Evolutionary conservation across 225 moss, liverwort and hornwort species (phyloP), one percentile per base, ranked within the genome.

Genomic region (Neckera pumila): DNA sequence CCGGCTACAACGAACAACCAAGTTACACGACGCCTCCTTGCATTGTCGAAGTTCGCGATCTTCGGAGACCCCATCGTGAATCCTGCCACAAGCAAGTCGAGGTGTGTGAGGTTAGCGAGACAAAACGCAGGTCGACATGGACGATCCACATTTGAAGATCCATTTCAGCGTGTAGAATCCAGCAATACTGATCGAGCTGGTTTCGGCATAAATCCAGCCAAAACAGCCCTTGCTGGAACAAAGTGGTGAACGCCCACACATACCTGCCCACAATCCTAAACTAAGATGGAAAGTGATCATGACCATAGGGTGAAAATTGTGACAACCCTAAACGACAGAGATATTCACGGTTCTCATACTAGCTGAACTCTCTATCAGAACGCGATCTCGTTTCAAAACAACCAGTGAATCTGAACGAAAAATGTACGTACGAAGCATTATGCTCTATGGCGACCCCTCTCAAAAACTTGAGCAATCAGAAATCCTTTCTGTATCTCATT

Each of bases 51-150:
- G 84, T 65, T 70, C 31, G 88, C 65, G 54, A 91, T 66, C 87
- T 92, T 94, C 38, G 92, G 93, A 62, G 94, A 94, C 5, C 82
- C 92, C 93, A 94, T 92, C 75, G 58, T 79, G 36, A 76, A 73
- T 27, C 80, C 92, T 94, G 90, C 53, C 63, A 87, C 64, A 43
- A 62, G 28, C 57, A 74, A 51, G 31, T 34, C 51, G 23, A 21
- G 36, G 26, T 25, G 12, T 21, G 30, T 33, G n/a, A 81, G 9
- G 9, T 14, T 81, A 17, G 19, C 14, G 21, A 80, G 28, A 62
- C 17, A 40, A 38, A 81, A 81, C 23, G 31, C 69, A 62, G 78
- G n/a, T 84, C 51, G 16, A 49, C 45, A 28, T 10, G 43, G 33
- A 64, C 19, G 2, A 63, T 11, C 83, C 22, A 28, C 18, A 76